A percentile compares a stretch with the other conserved stretches of the same genome.
These are phyloP conservation scores for Talinum fruticosum DNA, from an alignment of 148 eudicot species.

Conservation along the genomic window DNA sequence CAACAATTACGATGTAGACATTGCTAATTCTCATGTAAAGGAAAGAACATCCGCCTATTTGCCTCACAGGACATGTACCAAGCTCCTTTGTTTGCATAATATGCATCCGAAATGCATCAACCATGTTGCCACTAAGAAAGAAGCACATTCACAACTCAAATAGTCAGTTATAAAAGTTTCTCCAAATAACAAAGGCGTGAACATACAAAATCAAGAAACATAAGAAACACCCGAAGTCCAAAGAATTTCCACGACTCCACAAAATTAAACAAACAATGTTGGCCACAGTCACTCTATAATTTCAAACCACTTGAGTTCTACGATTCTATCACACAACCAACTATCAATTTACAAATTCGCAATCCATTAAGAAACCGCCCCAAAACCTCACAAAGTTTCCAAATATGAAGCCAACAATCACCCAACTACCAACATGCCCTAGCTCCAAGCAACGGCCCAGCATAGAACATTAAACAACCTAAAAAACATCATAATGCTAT, in stretches of 20 bases:
- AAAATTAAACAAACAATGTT: background rate
- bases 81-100: slow-evolving; percentile 99
- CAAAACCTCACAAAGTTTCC: background rate
- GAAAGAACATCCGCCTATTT: slow-evolving; percentile 98
- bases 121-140: slow-evolving; percentile 84
- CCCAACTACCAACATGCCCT: background rate
- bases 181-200: background rate
- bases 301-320: background rate
- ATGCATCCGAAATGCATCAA: slow-evolving; percentile 95
- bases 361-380: background rate
- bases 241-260: background rate
- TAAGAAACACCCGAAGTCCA: background rate
- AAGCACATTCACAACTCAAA: slow-evolving; percentile 13
- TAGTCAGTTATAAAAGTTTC: background rate
- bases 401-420: background rate
- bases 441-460: background rate
- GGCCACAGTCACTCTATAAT: background rate
- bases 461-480: background rate
- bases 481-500: background rate
- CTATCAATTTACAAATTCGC: background rate
- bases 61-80: slow-evolving; percentile 96
- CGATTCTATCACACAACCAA: background rate
- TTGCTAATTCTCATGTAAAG: slow-evolving; percentile 97
- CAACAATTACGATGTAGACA: slow-evolving; percentile 96
- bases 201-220: background rate